Percentiles rank a stretch among this genome's conserved stretches.
Conservation (phyloP, 2,329 filamentous ascomycete species). For the Colletotrichum gigasporum region DNA sequence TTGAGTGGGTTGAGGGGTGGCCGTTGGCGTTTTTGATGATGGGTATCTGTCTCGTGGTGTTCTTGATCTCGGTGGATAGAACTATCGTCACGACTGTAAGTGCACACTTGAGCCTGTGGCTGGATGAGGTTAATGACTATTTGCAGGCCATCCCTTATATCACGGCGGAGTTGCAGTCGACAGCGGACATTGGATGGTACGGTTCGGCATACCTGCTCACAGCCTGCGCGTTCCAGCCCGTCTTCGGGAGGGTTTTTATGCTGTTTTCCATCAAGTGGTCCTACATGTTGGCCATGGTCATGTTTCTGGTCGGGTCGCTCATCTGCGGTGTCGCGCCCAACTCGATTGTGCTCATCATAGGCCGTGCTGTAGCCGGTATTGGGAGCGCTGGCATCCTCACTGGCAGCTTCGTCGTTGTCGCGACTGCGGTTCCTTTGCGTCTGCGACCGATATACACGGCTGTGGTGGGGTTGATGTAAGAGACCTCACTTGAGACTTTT, state of each 20-base stretch:
- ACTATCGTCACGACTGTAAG: conserved; percentile 22
- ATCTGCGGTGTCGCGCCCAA: conserved; percentile 22
- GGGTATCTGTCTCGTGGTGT: conserved; percentile 23
- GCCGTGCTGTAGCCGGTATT: conserved; percentile 26
- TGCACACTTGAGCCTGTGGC: too few relatives aligned
- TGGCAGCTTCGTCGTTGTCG: conserved; percentile 46
- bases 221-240: conserved; percentile 35
- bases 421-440: conserved; percentile 40
- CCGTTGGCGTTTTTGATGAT: conserved; percentile 6
- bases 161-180: conserved; percentile 47
- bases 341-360: conserved; percentile 20
- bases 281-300: conserved; percentile 26
- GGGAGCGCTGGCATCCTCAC: conserved; percentile 39
- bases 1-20: conserved; percentile 17
- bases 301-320: conserved; percentile 21
- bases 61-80: conserved; percentile 18
- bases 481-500: background rate
- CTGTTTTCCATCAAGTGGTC: conserved; percentile 50
- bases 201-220: conserved; percentile 51
- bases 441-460: conserved; percentile 43
- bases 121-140: too few relatives aligned
- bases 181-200: conserved; percentile 58
- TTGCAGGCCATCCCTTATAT: conserved; percentile 53
- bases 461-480: conserved; percentile 44
- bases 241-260: conserved; percentile 41